These are phyloP conservation scores for Fusarium setosum DNA, from an alignment of 2,329 filamentous ascomycete genomes.

Conservation along the genomic window DNA sequence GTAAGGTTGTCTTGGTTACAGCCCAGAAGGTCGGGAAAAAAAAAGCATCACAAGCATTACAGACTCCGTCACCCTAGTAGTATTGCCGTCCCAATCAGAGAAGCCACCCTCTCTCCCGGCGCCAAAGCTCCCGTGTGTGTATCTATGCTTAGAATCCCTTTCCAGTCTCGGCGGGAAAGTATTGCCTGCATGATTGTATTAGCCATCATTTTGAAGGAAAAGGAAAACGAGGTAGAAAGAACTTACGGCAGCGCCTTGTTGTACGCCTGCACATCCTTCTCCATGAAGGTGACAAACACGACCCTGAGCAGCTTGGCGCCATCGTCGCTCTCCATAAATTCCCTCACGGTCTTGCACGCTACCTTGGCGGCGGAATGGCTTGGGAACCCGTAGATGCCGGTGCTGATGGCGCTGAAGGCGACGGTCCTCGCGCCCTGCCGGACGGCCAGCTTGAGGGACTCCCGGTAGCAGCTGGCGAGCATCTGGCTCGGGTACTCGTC, in stretches of 20 bases:
- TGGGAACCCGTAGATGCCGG: slow-evolving; percentile 91
- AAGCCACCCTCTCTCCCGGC: neutral
- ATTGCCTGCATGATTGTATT: slow-evolving; percentile 26
- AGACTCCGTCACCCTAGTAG: too few relatives aligned
- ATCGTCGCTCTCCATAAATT: slow-evolving; percentile 62
- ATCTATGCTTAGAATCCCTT: neutral
- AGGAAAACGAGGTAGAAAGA: neutral
- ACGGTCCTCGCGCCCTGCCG: slow-evolving; percentile 74
- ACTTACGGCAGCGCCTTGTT: slow-evolving; percentile 75
- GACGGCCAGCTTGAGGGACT: slow-evolving; percentile 78
- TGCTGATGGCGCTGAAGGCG: slow-evolving; percentile 88
- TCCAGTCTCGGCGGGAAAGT: slow-evolving; percentile 37
- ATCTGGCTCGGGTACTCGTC: slow-evolving; percentile 57
- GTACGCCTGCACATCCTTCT: slow-evolving; percentile 83
- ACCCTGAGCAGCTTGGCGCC: slow-evolving; percentile 73
- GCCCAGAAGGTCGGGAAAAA: too few relatives aligned
- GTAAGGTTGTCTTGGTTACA: too few relatives aligned
- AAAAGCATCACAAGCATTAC: too few relatives aligned
- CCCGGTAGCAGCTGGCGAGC: slow-evolving; percentile 74
- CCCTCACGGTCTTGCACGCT: slow-evolving; percentile 70
- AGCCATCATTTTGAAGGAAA: neutral
- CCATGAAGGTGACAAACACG: slow-evolving; percentile 86
- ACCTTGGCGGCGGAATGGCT: slow-evolving; percentile 76
- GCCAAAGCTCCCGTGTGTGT: neutral
- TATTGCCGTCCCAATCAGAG: too few relatives aligned